Evolutionary conservation across 768 basidiomycete species (phyloP), one percentile per base, ranked within the genome.

Genomic region (Suillus occidentalis): DNA sequence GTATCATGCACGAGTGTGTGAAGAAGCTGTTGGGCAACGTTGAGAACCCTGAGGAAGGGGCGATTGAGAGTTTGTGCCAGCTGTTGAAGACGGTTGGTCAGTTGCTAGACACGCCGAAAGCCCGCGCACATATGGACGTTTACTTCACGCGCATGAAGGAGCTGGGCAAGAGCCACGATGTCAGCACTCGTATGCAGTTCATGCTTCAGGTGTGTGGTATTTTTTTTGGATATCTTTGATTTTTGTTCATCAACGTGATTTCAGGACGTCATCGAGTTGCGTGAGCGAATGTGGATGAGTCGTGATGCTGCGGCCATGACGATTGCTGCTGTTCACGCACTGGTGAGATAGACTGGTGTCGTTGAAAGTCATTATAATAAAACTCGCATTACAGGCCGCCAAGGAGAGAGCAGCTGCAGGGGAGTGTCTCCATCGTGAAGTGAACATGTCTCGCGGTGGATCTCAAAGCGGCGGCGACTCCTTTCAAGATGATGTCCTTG

Each of bases 1-100:
- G 94, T 70, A 97, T 99, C 80, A 99, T 99, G 93, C 92, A 95
- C 82, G 92, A 95, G 78, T 99, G 97, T 83, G 89, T 98, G 75
- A 94, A 95, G 86, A 95, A 97, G 80, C 85, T 98, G 14, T 83
- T 99, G 14, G 87, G 90, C 62, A 98, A 99, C 74, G 90, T 97
- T 64, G 89, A 94, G 69, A 92, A 94, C 72, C 97, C 95, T 0
- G 95, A 98, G 73, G 97, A 99, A 79, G 97, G 98, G 80, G 96
- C 97, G 73, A 92, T 99, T 68, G 97, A 99, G 83, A 93, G 90
- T 56, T 84, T 97, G 63, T 98, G 95, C 85, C 95, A 94, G 76
- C 85, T 99, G 62, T 77, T 99, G 61, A 85, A 90, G 25, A 98
- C 97, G 7, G 93, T 98, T 61, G 97, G 97, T 62, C 82, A 83